A percentile compares a stretch with the other conserved stretches of the same genome.
phyloP scores from a whole-genome alignment of 805 yeast genomes.

The Metschnikowia similis region DNA sequence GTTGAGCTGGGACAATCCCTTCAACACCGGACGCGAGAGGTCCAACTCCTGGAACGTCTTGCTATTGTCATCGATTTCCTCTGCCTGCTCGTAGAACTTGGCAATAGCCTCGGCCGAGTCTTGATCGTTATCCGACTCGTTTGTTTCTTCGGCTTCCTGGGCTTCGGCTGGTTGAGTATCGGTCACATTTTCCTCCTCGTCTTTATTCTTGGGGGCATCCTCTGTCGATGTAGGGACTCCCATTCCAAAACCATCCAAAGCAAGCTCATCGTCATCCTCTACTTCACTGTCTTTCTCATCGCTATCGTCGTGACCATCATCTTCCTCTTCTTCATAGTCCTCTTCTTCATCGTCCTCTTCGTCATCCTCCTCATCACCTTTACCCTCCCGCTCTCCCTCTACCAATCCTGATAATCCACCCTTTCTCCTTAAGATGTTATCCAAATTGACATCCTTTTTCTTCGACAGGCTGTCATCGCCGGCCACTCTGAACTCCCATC shows the following conservation, averaged over 20 bases:
- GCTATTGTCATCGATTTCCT: conserved; percentile 48
- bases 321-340: conserved; percentile 17
- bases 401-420: conserved; percentile 62
- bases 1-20: conserved; percentile 76
- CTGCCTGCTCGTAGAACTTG: conserved; percentile 54
- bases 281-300: conserved; percentile 33
- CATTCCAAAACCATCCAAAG: conserved; percentile 45
- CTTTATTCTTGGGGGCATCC: conserved; percentile 7
- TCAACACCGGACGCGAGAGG: conserved; percentile 84
- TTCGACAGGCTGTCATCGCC: conserved; percentile 19
- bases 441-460: conserved; percentile 73
- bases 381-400: conserved; percentile 15
- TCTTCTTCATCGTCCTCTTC: conserved; percentile 8
- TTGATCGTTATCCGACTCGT: conserved; percentile 34
- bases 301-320: conserved; percentile 19
- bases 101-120: conserved; percentile 84
- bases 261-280: conserved; percentile 35
- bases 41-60: conserved; percentile 70
- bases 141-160: conserved; percentile 16
- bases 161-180: conserved; percentile 12
- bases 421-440: conserved; percentile 78
- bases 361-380: conserved; percentile 7
- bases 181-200: conserved; percentile 17
- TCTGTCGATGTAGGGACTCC: conserved; percentile 38
- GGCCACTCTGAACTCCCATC: conserved; percentile 79